Base-by-base conservation (phyloP, 495 filamentous ascomycete genomes). In the Usnea hakonensis region DNA sequence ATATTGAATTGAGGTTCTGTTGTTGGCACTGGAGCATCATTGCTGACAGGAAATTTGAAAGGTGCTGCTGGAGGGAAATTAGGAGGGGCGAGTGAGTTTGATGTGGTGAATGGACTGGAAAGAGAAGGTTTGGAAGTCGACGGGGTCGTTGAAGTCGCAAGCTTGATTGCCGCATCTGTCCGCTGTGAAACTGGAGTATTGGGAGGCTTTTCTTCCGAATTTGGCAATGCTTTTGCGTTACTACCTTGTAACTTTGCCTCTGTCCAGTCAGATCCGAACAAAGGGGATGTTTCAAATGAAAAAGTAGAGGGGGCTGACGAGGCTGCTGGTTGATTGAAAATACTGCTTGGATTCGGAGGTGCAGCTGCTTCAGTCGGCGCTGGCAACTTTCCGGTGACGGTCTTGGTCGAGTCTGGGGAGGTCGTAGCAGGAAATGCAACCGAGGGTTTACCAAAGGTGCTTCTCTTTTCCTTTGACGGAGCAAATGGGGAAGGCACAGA, bases 211-310 rank as follows among this genome's bases (percentile, higher is more conserved):
- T 21, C 48, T 14, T 54, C 26, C 26, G 19, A 61, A 1, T 9
- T 28, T 40, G 26, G 26, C 2, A 14, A 33, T 26, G 19, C 10
- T 36, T 21, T 23, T 38, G 30, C 23, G 13, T 62, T 43, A 23
- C 43, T 48, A 19, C 19, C 55, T 3, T 37, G 36, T 35, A 14
- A 13, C 28, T 40, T 55, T 43, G 59, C 17, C 11, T 2, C 19
- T 16, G 21, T 40, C 26, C 9, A 6, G 2, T 37, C 14, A 35
- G 55, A 36, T 26, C 8, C 41, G 52, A 62, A 62, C 2, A 62
- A 33, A 36, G 60, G 60, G 40, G 60, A 62, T 2, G 60, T 62
- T 7, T 11, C 40, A 41, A 57, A 62, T 1, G 60, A 57, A 32
- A 44, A 56, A n/a, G 30, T 41, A n/a, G 53, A 14, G 43, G 37